phyloP scores from a whole-genome alignment of 1,284 basidiomycete genomes.

The Tilletiopsis washingtonensis region DNA sequence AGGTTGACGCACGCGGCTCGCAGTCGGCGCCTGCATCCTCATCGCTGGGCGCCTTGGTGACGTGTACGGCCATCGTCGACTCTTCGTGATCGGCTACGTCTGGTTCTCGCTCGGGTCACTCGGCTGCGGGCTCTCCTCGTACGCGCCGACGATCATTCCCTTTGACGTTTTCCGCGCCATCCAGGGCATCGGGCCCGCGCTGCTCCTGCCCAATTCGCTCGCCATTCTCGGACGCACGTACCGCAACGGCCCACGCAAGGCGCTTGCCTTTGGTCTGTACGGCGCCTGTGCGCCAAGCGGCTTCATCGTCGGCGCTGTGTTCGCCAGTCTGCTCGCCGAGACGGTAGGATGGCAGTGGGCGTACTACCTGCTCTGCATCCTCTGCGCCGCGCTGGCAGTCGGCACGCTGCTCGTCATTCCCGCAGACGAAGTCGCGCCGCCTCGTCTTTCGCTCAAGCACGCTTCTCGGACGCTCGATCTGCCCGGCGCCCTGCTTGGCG shows the following conservation, averaged over 20 bases:
- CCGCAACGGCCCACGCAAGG: slow-evolving; percentile 7
- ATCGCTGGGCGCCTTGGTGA: slow-evolving; percentile 31
- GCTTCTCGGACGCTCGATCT: slow-evolving; percentile 16
- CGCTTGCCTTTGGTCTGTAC: slow-evolving; percentile 23
- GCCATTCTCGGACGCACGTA: slow-evolving; percentile 27
- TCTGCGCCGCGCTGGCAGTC: slow-evolving; percentile 9
- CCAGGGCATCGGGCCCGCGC: slow-evolving; percentile 24
- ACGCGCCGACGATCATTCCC: slow-evolving; percentile 18
- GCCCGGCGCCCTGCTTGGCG: slow-evolving; percentile 23
- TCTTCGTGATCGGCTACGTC: slow-evolving; percentile 22
- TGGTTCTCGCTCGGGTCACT: slow-evolving; percentile 18
- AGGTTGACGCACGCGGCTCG: too few relatives aligned
- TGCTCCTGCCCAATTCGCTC: slow-evolving; percentile 27
- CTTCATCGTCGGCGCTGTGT: slow-evolving; percentile 25
- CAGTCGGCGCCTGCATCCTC: slow-evolving; percentile 33
- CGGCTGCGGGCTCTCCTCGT: slow-evolving; percentile 19
- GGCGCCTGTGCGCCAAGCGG: slow-evolving; percentile 31
- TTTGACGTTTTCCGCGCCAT: slow-evolving; percentile 35
- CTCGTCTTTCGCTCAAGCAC: too few relatives aligned
- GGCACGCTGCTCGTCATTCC: slow-evolving; percentile 16
- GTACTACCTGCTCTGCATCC: slow-evolving; percentile 27
- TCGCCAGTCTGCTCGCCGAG: slow-evolving; percentile 15
- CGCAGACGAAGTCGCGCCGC: slow-evolving; percentile 15
- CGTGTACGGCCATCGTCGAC: slow-evolving; percentile 20
- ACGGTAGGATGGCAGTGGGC: slow-evolving; percentile 22